Percentiles rank a stretch among this genome's conserved stretches.
phyloP scores from a whole-genome alignment of 345 rosid genomes.

The Gossypioides kirkii region DNA sequence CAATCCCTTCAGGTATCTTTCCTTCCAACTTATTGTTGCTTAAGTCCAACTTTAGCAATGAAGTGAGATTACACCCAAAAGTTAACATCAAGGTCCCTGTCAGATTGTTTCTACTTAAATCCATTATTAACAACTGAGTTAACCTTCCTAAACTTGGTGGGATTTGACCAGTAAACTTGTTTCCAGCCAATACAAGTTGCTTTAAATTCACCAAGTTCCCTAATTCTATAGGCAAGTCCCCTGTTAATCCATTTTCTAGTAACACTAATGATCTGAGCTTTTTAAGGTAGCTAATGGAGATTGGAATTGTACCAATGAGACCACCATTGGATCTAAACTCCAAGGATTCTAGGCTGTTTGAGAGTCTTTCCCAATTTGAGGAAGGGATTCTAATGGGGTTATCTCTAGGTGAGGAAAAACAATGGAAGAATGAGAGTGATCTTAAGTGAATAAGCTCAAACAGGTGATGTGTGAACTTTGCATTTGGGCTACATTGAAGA shows the following conservation, averaged over 20 bases:
- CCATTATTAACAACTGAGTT: conserved; percentile 55
- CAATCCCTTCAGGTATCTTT: conserved; percentile 44
- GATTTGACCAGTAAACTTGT: conserved; percentile 48
- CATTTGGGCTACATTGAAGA: conserved; percentile 47
- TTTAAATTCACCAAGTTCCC: conserved; percentile 46
- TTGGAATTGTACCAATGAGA: conserved; percentile 62
- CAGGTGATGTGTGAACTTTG: conserved; percentile 51
- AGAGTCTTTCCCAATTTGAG: conserved; percentile 50
- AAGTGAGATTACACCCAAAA: conserved; percentile 26
- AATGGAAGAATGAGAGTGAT: conserved; percentile 58
- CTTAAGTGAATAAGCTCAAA: conserved; percentile 72
- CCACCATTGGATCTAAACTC: conserved; percentile 77
- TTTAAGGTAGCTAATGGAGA: conserved; percentile 38
- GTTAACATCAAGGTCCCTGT: conserved; percentile 49
- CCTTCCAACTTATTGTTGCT: conserved; percentile 65
- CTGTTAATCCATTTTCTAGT: conserved; percentile 60
- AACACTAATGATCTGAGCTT: conserved; percentile 67
- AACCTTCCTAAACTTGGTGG: conserved; percentile 48
- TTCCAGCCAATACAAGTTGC: conserved; percentile 68
- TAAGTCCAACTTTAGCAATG: conserved; percentile 68
- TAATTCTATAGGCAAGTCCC: conserved; percentile 42
- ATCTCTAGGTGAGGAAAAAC: conserved; percentile 43
- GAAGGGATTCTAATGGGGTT: conserved; percentile 29
- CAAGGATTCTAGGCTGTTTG: conserved; percentile 52
- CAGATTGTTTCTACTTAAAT: conserved; percentile 62